Evolutionary conservation across 352 stramenopile genomes (phyloP).

Genomic region (Halophytophthora polymorphica): DNA sequence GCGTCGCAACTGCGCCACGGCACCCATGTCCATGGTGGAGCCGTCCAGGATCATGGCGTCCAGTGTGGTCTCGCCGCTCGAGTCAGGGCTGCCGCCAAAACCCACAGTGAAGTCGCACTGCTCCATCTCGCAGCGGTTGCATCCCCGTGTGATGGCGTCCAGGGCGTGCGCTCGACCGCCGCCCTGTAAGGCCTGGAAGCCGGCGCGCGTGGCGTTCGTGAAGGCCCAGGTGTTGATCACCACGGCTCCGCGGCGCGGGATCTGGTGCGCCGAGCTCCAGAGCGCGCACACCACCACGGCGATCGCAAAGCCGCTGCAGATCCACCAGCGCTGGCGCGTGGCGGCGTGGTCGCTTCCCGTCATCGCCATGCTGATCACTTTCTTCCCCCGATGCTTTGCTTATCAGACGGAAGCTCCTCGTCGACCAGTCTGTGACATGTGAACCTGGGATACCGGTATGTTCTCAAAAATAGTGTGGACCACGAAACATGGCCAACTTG

Average conservation of each 20-base stretch:
- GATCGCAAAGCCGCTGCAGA: constrained; percentile 25
- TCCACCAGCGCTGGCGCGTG: constrained; percentile 23
- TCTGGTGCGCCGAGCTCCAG: constrained; percentile 21
- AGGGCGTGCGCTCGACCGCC: constrained; percentile 24
- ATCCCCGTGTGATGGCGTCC: constrained; percentile 66
- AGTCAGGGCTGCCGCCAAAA: constrained; percentile 86
- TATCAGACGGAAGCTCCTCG: too few species aligned
- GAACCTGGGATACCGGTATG: too few species aligned
- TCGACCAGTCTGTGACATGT: too few species aligned
- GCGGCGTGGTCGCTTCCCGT: constrained; percentile 17
- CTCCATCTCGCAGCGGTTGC: constrained; percentile 78
- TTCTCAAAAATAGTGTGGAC: too few species aligned
- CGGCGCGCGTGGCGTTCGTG: constrained; percentile 59
- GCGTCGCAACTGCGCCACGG: constrained; percentile 73
- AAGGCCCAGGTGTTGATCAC: constrained; percentile 88
- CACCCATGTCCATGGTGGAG: constrained; percentile 79
- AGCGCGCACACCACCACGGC: constrained; percentile 28
- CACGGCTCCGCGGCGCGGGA: constrained; percentile 33
- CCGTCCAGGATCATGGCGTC: constrained; percentile 92
- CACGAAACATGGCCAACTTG: too few species aligned
- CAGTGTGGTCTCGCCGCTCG: constrained; percentile 83
- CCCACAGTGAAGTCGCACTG: constrained; percentile 89
- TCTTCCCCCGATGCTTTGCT: neutral
- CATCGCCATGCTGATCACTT: constrained; percentile 13
- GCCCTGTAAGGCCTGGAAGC: constrained; percentile 44